Evolutionary conservation across 495 filamentous ascomycete genomes (phyloP), one percentile per base, ranked within the genome.

Genomic region (Podospora appendiculata): DNA sequence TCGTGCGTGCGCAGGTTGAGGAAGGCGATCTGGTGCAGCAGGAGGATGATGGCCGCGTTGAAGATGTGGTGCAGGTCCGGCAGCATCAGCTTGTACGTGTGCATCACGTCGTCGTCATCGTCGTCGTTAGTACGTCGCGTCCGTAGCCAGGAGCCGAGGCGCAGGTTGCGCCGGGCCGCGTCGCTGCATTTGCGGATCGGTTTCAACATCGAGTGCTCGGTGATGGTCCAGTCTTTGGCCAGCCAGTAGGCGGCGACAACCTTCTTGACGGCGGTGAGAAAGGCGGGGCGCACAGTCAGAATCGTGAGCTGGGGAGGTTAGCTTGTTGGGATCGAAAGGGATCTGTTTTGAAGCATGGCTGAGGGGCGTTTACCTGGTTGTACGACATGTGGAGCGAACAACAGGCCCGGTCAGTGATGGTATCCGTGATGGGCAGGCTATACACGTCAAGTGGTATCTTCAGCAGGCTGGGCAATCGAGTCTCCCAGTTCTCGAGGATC

Each of bases 41-140:
- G 54, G 13, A 75, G 63, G 39, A 72, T 59, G 41, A 72, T 56
- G 47, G 68, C 70, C 8, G 71, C 71, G 58, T 70, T 74, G 65
- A 74, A 75, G 36, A 72, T 53, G 48, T 68, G 60, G 58, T 75
- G 72, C 47, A 72, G 60, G 13, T 70, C 70, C 9, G 64, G 55
- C 41, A 68, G 48, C 13, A 69, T 57, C 9, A 70, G 59, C 45
- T 58, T 63, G 8, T 48, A 36, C 11, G 12, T 13, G 1, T 25
- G 18, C 17, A 17, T 4, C n/a, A 9, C 32, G 17, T 17, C 1
- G 43, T 45, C 10, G 8, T 32, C 17, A 2, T 13, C 16, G 9
- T 34, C 36, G 13, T 13, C 13, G 13, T 38, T 38, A 38, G 3
- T 8, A 11, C 13, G 9, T 10, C 36, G 10, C 32, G 48, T 56